Evolutionary conservation across 1,284 basidiomycete genomes (phyloP), one percentile per base, ranked within the genome.

Genomic region (Trichosporon asahii): DNA sequence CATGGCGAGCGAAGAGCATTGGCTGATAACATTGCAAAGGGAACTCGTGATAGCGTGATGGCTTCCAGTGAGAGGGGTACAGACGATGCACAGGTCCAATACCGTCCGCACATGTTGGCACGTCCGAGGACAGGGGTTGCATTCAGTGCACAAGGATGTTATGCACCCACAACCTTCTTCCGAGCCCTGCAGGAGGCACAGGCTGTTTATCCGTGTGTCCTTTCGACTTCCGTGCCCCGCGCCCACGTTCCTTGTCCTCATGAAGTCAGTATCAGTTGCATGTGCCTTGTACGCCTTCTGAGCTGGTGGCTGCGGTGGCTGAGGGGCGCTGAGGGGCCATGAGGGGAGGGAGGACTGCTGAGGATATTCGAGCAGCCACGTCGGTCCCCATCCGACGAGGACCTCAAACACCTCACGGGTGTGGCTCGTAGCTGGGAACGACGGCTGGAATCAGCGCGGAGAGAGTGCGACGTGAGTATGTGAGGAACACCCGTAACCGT

Each of bases 261-360:
- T 33, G 49, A 25, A 25, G 21, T 23, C 23, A 53, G 21, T 21
- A 23, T 8, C 23, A 21, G n/a, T 23, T 5, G 49, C 12, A 8
- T 53, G 15, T 18, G 49, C 11, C 49, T 18, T n/a, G 18, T 53
- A 12, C 23, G 23, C 23, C 49, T 8, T 18, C 8, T 25, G 2
- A 8, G 49, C 11, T 2, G 76, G 70, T 84, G 81, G 53, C 80
- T 76, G 68, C 82, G 83, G 72, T 83, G 81, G 27, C 75, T 75
- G 49, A 84, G 67, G 70, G n/a, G n/a, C n/a, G n/a, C n/a, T n/a
- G n/a, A n/a, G n/a, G n/a, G n/a, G n/a, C 83, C 81, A 0, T 40
- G 31, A 33, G 12, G 35, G 14, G 35, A 14, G 0, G 35, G 35
- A 12, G 35, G 35, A 11, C 9, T n/a, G 83, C n/a, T 82, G 1